phyloP scores from a whole-genome alignment of 257 asterid species.

The Coffea eugenioides region DNA sequence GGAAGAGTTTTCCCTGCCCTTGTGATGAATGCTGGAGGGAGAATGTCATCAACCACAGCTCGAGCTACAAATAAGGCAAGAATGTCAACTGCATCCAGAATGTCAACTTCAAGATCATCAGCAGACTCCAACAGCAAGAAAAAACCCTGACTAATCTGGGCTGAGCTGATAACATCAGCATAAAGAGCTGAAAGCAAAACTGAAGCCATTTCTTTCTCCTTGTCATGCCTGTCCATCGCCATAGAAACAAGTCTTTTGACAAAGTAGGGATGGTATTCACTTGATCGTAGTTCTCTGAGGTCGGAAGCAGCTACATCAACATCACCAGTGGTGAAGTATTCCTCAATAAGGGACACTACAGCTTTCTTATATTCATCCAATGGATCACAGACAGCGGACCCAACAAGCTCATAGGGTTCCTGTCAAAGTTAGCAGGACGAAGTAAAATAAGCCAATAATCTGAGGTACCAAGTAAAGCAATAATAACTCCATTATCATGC shows the following conservation, averaged over 20 bases:
- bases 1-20: slow-evolving; percentile 70
- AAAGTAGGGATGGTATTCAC: slow-evolving; percentile 89
- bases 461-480: neutral
- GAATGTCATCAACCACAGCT: slow-evolving; percentile 93
- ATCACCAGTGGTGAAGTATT: slow-evolving; percentile 85
- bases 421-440: slow-evolving; percentile 23
- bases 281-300: slow-evolving; percentile 77
- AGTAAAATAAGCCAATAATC: neutral
- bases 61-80: slow-evolving; percentile 88
- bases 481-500: neutral
- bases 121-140: slow-evolving; percentile 86
- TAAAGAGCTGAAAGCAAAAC: slow-evolving; percentile 90
- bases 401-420: slow-evolving; percentile 97
- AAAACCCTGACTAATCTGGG: slow-evolving; percentile 83
- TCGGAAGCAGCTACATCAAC: slow-evolving; percentile 85
- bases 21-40: slow-evolving; percentile 88
- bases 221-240: slow-evolving; percentile 94
- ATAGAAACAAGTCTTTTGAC: slow-evolving; percentile 87
- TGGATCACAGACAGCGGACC: slow-evolving; percentile 60
- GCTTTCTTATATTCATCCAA: slow-evolving; percentile 77
- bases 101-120: slow-evolving; percentile 90
- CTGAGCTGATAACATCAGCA: slow-evolving; percentile 69
- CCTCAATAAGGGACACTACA: slow-evolving; percentile 82
- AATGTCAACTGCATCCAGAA: slow-evolving; percentile 85
- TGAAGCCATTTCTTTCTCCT: slow-evolving; percentile 99